Percentiles rank a stretch among this genome's conserved stretches.
These are phyloP conservation scores for Puccinellia tenuiflora DNA, from an alignment of 176 grass and related monocot genomes.

Conservation along the genomic window DNA sequence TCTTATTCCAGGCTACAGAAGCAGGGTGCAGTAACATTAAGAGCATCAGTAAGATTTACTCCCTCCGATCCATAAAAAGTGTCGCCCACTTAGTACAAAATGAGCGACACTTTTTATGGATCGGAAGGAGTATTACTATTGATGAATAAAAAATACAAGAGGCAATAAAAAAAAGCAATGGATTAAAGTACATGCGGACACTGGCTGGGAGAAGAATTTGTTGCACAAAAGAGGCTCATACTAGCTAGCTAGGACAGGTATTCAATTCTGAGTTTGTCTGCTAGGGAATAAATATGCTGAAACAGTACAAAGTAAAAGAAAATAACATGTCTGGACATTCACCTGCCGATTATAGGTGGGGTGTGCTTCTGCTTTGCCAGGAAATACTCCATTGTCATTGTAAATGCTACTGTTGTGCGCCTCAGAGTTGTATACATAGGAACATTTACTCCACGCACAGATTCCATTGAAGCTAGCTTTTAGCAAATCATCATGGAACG, in stretches of 20 bases:
- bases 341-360: constrained; percentile 83
- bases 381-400: constrained; percentile 97
- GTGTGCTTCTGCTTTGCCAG: constrained; percentile 88
- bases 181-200: neutral
- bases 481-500: constrained; percentile 10
- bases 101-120: no score
- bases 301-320: neutral
- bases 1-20: neutral
- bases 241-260: neutral
- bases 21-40: neutral
- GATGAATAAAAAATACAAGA: neutral
- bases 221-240: neutral
- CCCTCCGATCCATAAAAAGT: no score
- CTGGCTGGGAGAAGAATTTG: neutral
- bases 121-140: no score
- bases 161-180: neutral
- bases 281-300: neutral
- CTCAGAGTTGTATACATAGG: constrained; percentile 99
- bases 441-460: constrained; percentile 96
- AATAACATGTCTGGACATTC: constrained; percentile 21
- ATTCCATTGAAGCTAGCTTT: constrained; percentile 99
- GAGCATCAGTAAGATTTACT: neutral
- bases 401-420: constrained; percentile 95
- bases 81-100: no score
- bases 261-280: neutral